These are phyloP conservation scores for Malania oleifera DNA, from an alignment of 164 flowering plant species.

Conservation along the genomic window DNA sequence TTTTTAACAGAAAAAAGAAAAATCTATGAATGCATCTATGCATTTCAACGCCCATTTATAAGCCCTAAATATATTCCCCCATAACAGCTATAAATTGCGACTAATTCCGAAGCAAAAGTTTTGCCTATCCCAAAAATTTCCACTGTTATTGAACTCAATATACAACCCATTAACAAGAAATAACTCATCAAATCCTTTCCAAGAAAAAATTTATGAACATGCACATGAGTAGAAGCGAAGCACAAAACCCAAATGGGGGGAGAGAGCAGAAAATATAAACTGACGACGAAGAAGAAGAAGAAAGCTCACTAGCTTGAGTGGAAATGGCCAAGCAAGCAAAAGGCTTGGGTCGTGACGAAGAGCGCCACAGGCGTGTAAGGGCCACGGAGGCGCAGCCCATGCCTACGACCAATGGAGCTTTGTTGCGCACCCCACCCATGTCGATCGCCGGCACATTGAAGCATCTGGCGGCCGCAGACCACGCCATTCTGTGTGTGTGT, in stretches of 20 bases:
- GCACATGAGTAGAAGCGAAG: too few relatives aligned
- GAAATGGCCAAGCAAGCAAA: conserved; percentile 50
- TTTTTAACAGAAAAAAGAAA: too few relatives aligned
- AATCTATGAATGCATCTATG: too few relatives aligned
- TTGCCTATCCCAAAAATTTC: too few relatives aligned
- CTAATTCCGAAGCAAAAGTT: too few relatives aligned
- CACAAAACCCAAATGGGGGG: neutral
- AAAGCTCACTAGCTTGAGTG: conserved; percentile 25
- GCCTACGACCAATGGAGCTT: conserved; percentile 40
- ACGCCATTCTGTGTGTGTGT: conserved; percentile 53
- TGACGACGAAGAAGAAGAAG: neutral
- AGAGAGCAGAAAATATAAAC: conserved; percentile 1
- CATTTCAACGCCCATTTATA: too few relatives aligned
- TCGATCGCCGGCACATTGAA: conserved; percentile 44
- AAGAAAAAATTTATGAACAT: too few relatives aligned
- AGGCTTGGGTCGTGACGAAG: conserved; percentile 19
- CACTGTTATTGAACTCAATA: too few relatives aligned
- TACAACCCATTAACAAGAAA: too few relatives aligned
- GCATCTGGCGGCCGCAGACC: conserved; percentile 34
- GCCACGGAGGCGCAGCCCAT: conserved; percentile 49
- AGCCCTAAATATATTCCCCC: too few relatives aligned
- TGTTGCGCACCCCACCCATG: conserved; percentile 31
- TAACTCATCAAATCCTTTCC: too few relatives aligned
- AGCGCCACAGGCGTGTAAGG: conserved; percentile 32
- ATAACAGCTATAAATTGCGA: too few relatives aligned